Base-by-base conservation (phyloP, 768 basidiomycete genomes). In the Trametes meyenii region DNA sequence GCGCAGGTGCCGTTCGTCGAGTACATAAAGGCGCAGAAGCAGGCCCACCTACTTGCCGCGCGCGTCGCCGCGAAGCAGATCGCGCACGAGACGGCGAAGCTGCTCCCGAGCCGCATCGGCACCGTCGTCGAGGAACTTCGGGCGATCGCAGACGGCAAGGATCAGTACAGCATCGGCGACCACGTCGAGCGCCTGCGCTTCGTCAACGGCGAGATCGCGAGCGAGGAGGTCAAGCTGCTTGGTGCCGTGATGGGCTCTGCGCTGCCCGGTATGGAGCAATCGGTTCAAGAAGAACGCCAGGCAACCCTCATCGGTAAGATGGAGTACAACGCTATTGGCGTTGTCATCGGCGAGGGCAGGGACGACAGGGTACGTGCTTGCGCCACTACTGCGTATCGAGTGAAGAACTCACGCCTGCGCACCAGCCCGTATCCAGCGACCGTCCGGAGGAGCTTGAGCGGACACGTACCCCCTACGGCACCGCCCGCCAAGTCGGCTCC, bases 401-500 rank as follows among this genome's bases (percentile, higher is more conserved):
- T 21, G 19, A 40, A 39, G 21, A 55, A 51, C 43, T 48, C 36
- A 45, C 43, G 24, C 21, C 43, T 17, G 51, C 50, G n/a, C 36
- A 24, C 45, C 61, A 90, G 89, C 87, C 88, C 17, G 66, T 67
- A 43, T 75, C 82, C 7, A 71, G 71, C 1, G 78, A 73, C 45
- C 83, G 85, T 29, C 87, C 88, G 1, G 92, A 93, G 73, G 83
- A 90, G 45, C 71, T 82, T 23, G 91, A 93, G 71, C 81, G 81
- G 71, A 88, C 90, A 2, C 86, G 92, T 55, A 92, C 90, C 7
- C 88, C 90, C 2, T 78, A 82, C 58, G 92, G 92, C 57, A 92
- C 91, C 13, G 74, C 82, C 50, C 85, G 81, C 26, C 92, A 94
- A 75, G 76, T 92, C 48, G 92, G 92, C 53, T 81, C 82, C 50